Evolutionary conservation across 2,329 filamentous ascomycete species (phyloP).

Genomic region (Fusarium guadeloupense): DNA sequence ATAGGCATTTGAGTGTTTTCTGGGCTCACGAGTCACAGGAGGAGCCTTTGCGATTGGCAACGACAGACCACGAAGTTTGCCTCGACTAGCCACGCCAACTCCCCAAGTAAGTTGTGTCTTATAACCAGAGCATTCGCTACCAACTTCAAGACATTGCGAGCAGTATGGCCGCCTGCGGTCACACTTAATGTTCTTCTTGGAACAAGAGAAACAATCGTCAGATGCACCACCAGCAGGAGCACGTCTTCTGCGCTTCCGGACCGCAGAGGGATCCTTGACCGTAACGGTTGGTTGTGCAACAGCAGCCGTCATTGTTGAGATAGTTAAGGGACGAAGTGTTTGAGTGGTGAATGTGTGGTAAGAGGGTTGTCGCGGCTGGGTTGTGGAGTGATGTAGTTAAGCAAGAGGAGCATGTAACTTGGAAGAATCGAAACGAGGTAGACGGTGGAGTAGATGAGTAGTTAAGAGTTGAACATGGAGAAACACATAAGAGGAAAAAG

Average conservation of each 20-base stretch:
- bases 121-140: conserved; percentile 94
- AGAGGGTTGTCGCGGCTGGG: conserved; percentile 16
- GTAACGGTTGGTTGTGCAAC: conserved; percentile 54
- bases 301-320: conserved; percentile 59
- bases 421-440: conserved; percentile 6
- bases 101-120: conserved; percentile 98
- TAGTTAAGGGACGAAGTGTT: conserved; percentile 7
- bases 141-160: conserved; percentile 89
- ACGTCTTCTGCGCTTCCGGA: conserved; percentile 82
- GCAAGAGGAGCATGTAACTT: conserved; percentile 20
- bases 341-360: conserved; percentile 5
- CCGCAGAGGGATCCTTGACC: conserved; percentile 61
- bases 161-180: conserved; percentile 94
- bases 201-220: conserved; percentile 95
- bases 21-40: conserved; percentile 60
- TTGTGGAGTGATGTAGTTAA: conserved; percentile 9
- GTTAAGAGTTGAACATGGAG: conserved; percentile 3
- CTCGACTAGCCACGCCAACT: conserved; percentile 92
- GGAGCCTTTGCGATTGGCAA: conserved; percentile 72
- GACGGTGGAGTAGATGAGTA: conserved; percentile 12
- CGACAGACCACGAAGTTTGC: conserved; percentile 90
- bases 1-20: conserved; percentile 57
- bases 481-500: conserved; percentile 17
- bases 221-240: conserved; percentile 88
- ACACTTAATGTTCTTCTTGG: conserved; percentile 84